Evolutionary conservation across 164 flowering plant species (phyloP).

Genomic region (Akebia trifoliata): DNA sequence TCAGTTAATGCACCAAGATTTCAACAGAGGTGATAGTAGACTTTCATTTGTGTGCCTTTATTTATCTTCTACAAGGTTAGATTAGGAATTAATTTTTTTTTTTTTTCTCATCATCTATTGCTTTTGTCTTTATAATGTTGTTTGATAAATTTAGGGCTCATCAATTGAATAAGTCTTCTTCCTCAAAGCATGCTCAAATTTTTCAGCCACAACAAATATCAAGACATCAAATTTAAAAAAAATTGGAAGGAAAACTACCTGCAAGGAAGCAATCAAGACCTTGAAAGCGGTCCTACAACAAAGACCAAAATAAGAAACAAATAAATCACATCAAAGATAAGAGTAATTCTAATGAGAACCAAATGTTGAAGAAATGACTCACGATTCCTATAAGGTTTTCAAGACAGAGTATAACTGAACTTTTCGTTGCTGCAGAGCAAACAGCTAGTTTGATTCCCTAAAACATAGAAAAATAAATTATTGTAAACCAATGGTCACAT

Average conservation of each 20-base stretch:
- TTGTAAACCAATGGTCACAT: background rate
- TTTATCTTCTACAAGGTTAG: no score
- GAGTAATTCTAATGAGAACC: background rate
- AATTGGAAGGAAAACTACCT: slow-evolving; percentile 33
- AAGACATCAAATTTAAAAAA: slow-evolving; percentile 1
- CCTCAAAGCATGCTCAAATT: no score
- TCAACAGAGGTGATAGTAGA: no score
- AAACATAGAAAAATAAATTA: slow-evolving; percentile 7
- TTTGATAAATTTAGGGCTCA: no score
- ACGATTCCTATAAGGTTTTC: slow-evolving; percentile 90
- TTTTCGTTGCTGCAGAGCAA: slow-evolving; percentile 98
- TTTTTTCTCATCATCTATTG: no score
- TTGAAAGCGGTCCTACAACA: slow-evolving; percentile 72
- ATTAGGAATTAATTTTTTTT: no score
- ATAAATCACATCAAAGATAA: background rate
- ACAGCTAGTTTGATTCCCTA: slow-evolving; percentile 90
- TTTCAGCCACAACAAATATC: background rate
- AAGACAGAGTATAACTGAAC: slow-evolving; percentile 89
- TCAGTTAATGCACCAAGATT: no score
- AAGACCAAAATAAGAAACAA: slow-evolving; percentile 5
- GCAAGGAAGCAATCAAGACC: slow-evolving; percentile 97
- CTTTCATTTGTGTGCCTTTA: no score
- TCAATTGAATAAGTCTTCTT: no score
- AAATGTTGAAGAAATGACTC: slow-evolving; percentile 13
- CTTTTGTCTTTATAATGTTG: no score